Base-by-base conservation (phyloP, 768 basidiomycete genomes). In the Podaxis carcinomalis region DNA sequence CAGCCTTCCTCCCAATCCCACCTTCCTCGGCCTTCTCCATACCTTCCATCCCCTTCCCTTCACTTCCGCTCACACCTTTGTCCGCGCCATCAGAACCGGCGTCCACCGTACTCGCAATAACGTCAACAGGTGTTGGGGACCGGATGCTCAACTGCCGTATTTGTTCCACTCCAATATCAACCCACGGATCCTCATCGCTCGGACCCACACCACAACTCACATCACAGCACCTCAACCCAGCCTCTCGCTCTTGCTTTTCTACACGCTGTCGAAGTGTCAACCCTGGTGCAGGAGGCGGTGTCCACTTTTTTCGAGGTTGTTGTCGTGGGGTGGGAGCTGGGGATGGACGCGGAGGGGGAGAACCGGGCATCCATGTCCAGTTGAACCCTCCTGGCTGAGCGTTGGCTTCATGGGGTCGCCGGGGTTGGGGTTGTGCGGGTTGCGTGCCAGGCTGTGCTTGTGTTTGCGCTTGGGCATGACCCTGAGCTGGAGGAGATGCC, bases 181-280 rank as follows among this genome's bases (percentile, higher is more conserved):
- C 71, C 47, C 72, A 73, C 13, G 88, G 88, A 46, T 89, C 87
- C 14, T 90, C 89, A 59, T 90, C 89, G 13, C 83, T 85, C 5
- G 89, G 89, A 0, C 89, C 91, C 28, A 91, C 69, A 2, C 88
- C 89, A 70, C 91, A 93, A 62, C 83, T 85, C 28, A 85, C 73
- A 66, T 92, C 90, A 40, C 76, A 83, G 69, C 91, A 93, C 52
- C 91, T 78, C 66, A 90, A 68, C 0, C 89, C 90, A 21, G 82
- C 80, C 68, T 90, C 88, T 21, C 86, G 81, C 71, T 92, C 91
- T 58, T 83, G 78, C 61, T 81, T 79, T 70, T 93, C 91, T 16
- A 93, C 77, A 5, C 85, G 82, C 69, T 92, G 84, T 27, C 91
- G 87, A 47, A 92, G 73, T 5, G 89, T 89, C 36, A 78, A 80